Conservation (phyloP, 1,284 basidiomycete species). For the Fereydounia khargensis region DNA sequence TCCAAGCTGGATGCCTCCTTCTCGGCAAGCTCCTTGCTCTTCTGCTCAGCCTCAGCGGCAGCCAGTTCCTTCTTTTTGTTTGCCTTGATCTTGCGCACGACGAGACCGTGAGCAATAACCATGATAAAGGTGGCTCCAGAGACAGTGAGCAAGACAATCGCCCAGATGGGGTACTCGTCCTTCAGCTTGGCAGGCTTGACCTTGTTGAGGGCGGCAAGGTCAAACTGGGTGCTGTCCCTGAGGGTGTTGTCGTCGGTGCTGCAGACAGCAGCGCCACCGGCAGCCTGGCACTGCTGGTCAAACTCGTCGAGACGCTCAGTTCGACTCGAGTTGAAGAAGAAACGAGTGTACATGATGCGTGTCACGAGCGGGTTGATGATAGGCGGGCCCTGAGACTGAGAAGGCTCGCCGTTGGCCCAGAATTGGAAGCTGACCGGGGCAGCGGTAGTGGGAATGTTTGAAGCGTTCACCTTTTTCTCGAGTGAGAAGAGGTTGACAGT, state of each 20-base stretch:
- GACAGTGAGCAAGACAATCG: constrained; percentile 19
- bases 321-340: constrained; percentile 52
- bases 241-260: constrained; percentile 44
- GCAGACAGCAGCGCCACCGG: constrained; percentile 18
- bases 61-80: constrained; percentile 28
- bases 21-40: constrained; percentile 3
- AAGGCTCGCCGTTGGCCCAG: constrained; percentile 40
- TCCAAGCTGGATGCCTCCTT: constrained; percentile 3
- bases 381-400: constrained; percentile 38
- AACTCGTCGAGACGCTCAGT: constrained; percentile 31
- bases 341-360: constrained; percentile 38
- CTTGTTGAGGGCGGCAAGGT: constrained; percentile 13
- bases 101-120: constrained; percentile 36
- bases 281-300: constrained; percentile 23
- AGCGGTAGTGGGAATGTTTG: constrained; percentile 25
- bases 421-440: constrained; percentile 38
- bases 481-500: constrained; percentile 25
- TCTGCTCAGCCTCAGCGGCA: constrained; percentile 15
- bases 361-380: constrained; percentile 20
- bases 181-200: constrained; percentile 11
- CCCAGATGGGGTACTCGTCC: constrained; percentile 21
- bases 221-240: constrained; percentile 38
- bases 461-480: constrained; percentile 21
- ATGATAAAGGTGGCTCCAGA: constrained; percentile 36
- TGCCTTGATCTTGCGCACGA: constrained; percentile 28